Conservation (phyloP, 2,329 filamentous ascomycete genomes). For the Hypoxylon sp. region DNA sequence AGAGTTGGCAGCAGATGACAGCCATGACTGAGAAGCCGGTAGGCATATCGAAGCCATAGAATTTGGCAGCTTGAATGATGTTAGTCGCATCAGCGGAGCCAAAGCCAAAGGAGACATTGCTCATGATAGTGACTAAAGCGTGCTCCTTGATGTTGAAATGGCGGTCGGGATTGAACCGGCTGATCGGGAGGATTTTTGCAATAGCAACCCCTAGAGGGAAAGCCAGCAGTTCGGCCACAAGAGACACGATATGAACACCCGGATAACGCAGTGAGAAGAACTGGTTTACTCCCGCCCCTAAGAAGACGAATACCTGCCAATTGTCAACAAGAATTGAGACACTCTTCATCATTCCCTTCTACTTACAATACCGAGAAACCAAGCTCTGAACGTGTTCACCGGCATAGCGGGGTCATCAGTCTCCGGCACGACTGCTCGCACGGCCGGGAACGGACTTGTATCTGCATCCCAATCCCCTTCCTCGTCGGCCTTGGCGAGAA, state of each 20-base stretch:
- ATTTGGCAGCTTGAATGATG: constrained; percentile 59
- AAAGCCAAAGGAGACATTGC: constrained; percentile 64
- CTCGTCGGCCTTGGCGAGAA: constrained; percentile 49
- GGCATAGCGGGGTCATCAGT: constrained; percentile 54
- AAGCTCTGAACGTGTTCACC: constrained; percentile 63
- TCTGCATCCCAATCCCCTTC: constrained; percentile 54
- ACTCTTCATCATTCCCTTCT: too few relatives aligned
- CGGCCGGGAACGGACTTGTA: constrained; percentile 53
- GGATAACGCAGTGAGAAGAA: constrained; percentile 65
- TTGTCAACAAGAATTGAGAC: neutral
- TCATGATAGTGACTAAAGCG: constrained; percentile 63
- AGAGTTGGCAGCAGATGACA: constrained; percentile 49
- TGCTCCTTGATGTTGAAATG: constrained; percentile 65
- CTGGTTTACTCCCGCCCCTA: constrained; percentile 64
- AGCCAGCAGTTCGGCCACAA: constrained; percentile 62
- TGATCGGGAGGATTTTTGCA: constrained; percentile 58
- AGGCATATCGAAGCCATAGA: constrained; percentile 59
- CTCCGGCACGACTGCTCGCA: constrained; percentile 55
- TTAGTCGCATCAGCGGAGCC: constrained; percentile 62
- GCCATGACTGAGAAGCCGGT: constrained; percentile 48
- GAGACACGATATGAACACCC: constrained; percentile 61
- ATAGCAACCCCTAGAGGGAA: constrained; percentile 60
- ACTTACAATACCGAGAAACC: constrained; percentile 60
- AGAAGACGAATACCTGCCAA: constrained; percentile 58
- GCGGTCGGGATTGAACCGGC: constrained; percentile 59